Evolutionary conservation across 768 basidiomycete genomes (phyloP).

Genomic region (Hemileccinum rubropunctum): DNA sequence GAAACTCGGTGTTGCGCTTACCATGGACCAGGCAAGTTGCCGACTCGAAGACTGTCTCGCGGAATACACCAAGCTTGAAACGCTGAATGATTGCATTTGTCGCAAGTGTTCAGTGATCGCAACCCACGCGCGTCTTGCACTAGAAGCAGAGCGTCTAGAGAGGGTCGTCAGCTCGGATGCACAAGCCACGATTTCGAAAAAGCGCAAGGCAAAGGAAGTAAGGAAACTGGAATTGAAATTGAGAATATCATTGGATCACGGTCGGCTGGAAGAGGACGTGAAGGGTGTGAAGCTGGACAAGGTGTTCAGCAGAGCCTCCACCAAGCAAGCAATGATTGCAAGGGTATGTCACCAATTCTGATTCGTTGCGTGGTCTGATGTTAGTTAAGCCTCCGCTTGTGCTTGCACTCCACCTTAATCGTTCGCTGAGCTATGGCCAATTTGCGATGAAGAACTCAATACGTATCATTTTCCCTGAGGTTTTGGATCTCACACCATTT

Average conservation of each 20-base stretch:
- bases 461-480: slow-evolving; percentile 77
- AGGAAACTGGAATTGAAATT: slow-evolving; percentile 62
- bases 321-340: slow-evolving; percentile 91
- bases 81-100: slow-evolving; percentile 90
- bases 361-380: slow-evolving; percentile 15
- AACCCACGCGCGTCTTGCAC: slow-evolving; percentile 62
- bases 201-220: slow-evolving; percentile 71
- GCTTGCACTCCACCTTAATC: slow-evolving; percentile 86
- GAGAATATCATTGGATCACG: slow-evolving; percentile 62
- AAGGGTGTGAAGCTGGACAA: slow-evolving; percentile 80
- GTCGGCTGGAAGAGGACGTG: slow-evolving; percentile 80
- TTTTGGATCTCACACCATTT: slow-evolving; percentile 87
- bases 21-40: slow-evolving; percentile 50
- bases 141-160: slow-evolving; percentile 61
- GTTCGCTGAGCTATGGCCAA: slow-evolving; percentile 80
- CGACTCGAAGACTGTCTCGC: slow-evolving; percentile 79
- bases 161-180: slow-evolving; percentile 28
- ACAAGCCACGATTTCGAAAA: slow-evolving; percentile 65
- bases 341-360: slow-evolving; percentile 46
- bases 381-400: slow-evolving; percentile 72
- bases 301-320: slow-evolving; percentile 69
- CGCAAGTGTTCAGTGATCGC: slow-evolving; percentile 84
- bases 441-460: slow-evolving; percentile 82
- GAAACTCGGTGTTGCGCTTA: slow-evolving; percentile 8
- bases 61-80: slow-evolving; percentile 86